Evolutionary conservation across 306 rosid species (phyloP), one percentile per base, ranked within the genome.

Genomic region (Elaeagnus macrophylla): DNA sequence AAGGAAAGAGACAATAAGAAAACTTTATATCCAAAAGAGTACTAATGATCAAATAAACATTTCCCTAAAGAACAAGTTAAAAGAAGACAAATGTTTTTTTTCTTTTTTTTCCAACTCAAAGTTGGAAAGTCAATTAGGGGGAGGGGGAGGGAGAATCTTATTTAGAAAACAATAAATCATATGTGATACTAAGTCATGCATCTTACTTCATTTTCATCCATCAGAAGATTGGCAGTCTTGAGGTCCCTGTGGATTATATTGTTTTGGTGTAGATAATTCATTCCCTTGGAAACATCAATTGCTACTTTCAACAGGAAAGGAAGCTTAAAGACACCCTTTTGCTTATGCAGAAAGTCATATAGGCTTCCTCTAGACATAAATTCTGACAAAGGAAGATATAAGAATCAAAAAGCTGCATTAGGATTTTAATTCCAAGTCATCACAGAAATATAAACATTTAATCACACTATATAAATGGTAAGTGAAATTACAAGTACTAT

Each of bases 181-280:
- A 66, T 66, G 49, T 8, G 39, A 9, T 45, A 57, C 10, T 51
- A 66, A 57, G 51, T 73, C 63, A 51, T 59, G 48, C 51, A 71
- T 55, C 69, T 75, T 76, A 82, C 99, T 73, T 82, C 86, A 42
- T 93, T 81, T 73, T 93, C 99, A 88, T 93, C 96, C 99, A 93
- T 93, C 75, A 88, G 88, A 87, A 93, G 96, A 79, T 93, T 93
- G 63, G 96, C 99, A 69, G 99, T 87, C 90, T 93, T 93, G 76
- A 93, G 99, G 63, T 93, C 99, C 77, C 99, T 74, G 85, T 93
- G 99, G 77, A 93, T 81, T 65, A 93, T 93, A 64, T 87, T 93
- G 70, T 93, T 93, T 76, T 93, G 96, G 76, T 93, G 99, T 84
- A 93, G 76, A 81, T 87, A 82, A 71, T 75, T 81, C 99, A 93